A percentile compares a stretch with the other conserved stretches of the same genome.
These are phyloP conservation scores for Aspergillus novoparasiticus DNA, from an alignment of 2,329 filamentous ascomycete genomes.

Conservation along the genomic window DNA sequence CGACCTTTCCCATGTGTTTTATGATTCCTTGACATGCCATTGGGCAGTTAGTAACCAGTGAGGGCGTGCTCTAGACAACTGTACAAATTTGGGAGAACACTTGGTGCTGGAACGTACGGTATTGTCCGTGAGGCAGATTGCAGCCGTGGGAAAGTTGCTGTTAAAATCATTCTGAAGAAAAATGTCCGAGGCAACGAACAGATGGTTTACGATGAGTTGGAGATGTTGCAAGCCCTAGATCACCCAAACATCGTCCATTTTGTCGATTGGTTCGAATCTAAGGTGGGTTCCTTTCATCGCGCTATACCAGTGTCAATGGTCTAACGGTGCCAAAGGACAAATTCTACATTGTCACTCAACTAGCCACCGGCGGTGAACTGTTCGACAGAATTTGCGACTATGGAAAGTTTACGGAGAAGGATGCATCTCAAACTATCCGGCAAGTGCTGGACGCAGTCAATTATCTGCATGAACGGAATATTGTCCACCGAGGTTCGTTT, in stretches of 20 bases:
- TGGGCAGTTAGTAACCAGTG: conserved; percentile 14
- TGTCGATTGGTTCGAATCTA: conserved; percentile 98
- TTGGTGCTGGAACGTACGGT: conserved; percentile 96
- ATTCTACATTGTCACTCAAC: conserved; percentile 97
- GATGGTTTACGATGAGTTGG: conserved; percentile 97
- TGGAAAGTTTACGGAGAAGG: conserved; percentile 97
- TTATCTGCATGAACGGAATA: conserved; percentile 91
- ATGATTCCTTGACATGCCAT: conserved; percentile 8
- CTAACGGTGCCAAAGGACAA: conserved; percentile 70
- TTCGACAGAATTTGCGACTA: conserved; percentile 98
- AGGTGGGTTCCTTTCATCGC: conserved; percentile 58
- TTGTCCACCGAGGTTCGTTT: conserved; percentile 83
- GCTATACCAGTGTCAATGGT: neutral
- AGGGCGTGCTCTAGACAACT: conserved; percentile 62
- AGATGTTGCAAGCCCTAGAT: conserved; percentile 86
- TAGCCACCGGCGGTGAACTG: conserved; percentile 92
- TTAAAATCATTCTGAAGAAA: conserved; percentile 99
- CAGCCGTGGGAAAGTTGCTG: conserved; percentile 77
- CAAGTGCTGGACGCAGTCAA: conserved; percentile 91
- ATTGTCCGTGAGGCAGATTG: conserved; percentile 95
- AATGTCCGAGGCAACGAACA: conserved; percentile 97
- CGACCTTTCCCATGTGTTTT: conserved; percentile 26
- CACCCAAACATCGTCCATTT: conserved; percentile 97
- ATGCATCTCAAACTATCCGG: conserved; percentile 91
- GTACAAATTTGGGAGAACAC: conserved; percentile 89